These are phyloP conservation scores for Cenchrus americanus DNA, from an alignment of 176 grass and related monocot species.

Conservation along the genomic window DNA sequence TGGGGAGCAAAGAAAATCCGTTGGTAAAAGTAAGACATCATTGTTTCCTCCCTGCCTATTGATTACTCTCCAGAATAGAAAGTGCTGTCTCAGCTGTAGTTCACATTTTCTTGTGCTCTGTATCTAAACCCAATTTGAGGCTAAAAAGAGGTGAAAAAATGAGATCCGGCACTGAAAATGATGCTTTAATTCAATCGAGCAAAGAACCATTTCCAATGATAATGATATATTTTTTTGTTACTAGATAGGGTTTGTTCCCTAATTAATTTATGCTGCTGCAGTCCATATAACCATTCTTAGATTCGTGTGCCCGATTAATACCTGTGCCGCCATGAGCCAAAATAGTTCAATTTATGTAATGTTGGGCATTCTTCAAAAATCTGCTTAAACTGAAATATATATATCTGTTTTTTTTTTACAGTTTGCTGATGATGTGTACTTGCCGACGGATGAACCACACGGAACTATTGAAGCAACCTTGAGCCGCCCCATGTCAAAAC, in stretches of 20 bases:
- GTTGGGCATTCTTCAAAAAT: neutral
- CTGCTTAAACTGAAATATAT: neutral
- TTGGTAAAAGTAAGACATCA: slow-evolving; percentile 68
- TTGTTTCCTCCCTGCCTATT: neutral
- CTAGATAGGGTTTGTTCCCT: neutral
- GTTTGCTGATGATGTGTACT: slow-evolving; percentile 94
- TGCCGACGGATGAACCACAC: slow-evolving; percentile 91
- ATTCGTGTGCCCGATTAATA: neutral
- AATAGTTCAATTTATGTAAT: neutral
- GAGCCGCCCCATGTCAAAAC: slow-evolving; percentile 66
- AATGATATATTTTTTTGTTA: neutral
- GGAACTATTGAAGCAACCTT: slow-evolving; percentile 93
- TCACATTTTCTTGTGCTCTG: neutral
- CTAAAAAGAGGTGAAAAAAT: neutral
- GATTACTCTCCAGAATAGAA: neutral
- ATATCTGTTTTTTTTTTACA: slow-evolving; percentile 11
- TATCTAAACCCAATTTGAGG: neutral
- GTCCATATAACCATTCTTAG: neutral
- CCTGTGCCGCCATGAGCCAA: neutral
- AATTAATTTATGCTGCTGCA: neutral
- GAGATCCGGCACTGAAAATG: too few species aligned
- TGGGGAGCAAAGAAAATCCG: slow-evolving; percentile 79
- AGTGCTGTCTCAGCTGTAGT: neutral
- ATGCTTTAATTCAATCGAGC: neutral
- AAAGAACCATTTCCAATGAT: neutral